Conservation (phyloP, 2,329 filamentous ascomycete species). For the Allantophomopsis lycopodina region DNA sequence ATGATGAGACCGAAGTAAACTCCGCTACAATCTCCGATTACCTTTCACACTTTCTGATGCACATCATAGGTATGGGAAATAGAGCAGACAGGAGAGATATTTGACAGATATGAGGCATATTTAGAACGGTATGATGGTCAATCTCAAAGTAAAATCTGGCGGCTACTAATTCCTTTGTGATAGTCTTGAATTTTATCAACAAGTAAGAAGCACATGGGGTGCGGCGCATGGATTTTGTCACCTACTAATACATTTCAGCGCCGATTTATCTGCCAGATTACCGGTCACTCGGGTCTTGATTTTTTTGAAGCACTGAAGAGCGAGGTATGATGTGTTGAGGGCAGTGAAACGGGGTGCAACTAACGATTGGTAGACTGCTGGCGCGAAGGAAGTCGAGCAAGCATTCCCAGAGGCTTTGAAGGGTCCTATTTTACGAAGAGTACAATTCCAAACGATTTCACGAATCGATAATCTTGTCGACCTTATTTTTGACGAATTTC, state of each 20-base stretch:
- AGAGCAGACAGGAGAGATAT: constrained; percentile 78
- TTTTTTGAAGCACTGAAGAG: constrained; percentile 90
- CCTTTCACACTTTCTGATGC: constrained; percentile 7
- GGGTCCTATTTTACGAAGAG: constrained; percentile 75
- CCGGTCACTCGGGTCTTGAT: constrained; percentile 77
- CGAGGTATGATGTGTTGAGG: constrained; percentile 47
- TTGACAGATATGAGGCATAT: constrained; percentile 79
- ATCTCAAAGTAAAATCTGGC: not conserved
- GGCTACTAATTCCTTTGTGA: constrained; percentile 17
- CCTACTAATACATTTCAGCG: constrained; percentile 25
- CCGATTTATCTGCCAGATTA: constrained; percentile 91
- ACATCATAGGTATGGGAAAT: constrained; percentile 74
- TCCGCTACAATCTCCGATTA: constrained; percentile 6
- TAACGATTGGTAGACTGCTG: constrained; percentile 41
- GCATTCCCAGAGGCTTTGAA: constrained; percentile 86
- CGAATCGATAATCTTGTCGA: constrained; percentile 74
- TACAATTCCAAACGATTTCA: constrained; percentile 82
- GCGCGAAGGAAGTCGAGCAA: constrained; percentile 79
- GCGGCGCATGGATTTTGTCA: not conserved
- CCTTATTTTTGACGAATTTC: constrained; percentile 64
- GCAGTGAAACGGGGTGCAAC: not conserved
- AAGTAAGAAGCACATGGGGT: constrained; percentile 42
- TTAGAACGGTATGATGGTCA: constrained; percentile 52
- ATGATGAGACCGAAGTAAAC: constrained; percentile 72
- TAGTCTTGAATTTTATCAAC: constrained; percentile 88